phyloP scores from a whole-genome alignment of 140 eudicot genomes.

The Anethum foeniculum region DNA sequence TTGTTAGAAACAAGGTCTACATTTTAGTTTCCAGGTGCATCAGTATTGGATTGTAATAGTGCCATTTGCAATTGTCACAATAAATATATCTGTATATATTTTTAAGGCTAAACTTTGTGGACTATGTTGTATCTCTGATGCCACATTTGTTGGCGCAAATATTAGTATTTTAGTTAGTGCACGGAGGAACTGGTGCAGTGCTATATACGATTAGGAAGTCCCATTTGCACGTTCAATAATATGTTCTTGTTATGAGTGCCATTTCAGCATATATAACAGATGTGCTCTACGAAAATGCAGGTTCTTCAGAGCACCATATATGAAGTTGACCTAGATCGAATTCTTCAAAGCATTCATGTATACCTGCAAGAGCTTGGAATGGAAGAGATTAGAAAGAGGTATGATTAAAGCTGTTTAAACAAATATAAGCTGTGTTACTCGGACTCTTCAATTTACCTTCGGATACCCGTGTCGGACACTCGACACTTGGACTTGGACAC shows the following conservation, averaged over 20 bases:
- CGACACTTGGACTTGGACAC: no score
- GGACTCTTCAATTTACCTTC: background rate
- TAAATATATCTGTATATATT: background rate
- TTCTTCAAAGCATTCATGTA: constrained; percentile 92
- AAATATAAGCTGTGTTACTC: background rate
- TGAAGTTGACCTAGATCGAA: constrained; percentile 91
- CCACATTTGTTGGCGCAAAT: background rate
- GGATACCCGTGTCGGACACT: no score
- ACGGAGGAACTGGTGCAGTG: background rate
- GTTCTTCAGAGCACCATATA: constrained; percentile 88
- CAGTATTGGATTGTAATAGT: background rate
- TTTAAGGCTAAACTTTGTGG: background rate
- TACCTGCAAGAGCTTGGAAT: constrained; percentile 97
- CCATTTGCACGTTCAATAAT: background rate
- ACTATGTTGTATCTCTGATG: background rate
- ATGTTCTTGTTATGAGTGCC: background rate
- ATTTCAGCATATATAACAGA: background rate
- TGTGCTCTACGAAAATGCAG: constrained; percentile 30
- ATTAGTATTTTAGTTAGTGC: background rate
- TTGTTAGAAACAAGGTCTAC: background rate
- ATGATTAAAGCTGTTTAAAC: constrained; percentile 1
- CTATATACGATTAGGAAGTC: background rate
- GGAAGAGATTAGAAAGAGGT: constrained; percentile 99
- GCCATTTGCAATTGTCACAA: background rate
- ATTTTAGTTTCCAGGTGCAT: background rate